Conservation (phyloP, 2,329 filamentous ascomycete species). For the Scedosporium dehoogii region DNA sequence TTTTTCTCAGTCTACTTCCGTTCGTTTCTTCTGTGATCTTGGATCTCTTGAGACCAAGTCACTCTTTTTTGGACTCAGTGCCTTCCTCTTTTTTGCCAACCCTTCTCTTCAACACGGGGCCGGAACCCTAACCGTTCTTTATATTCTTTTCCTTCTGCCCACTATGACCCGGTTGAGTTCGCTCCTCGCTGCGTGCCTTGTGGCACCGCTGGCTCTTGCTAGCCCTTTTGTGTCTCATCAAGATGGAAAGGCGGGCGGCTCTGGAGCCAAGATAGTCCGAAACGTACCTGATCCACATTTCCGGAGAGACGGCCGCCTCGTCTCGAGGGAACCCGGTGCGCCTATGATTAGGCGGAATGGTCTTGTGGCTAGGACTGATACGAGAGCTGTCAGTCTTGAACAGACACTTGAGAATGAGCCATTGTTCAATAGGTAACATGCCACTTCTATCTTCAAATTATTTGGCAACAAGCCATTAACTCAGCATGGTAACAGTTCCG, state of each 20-base stretch:
- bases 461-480: background rate
- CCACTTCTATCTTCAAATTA: background rate
- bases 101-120: background rate
- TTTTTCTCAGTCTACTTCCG: background rate
- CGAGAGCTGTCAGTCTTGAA: conserved; percentile 1
- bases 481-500: background rate
- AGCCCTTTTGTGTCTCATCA: background rate
- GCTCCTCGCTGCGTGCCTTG: background rate
- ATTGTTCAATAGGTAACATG: conserved; percentile 7
- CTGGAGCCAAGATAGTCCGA: background rate
- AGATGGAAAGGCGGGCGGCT: background rate
- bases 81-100: background rate
- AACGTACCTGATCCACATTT: background rate
- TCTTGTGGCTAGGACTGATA: conserved; percentile 3
- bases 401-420: conserved; percentile 5
- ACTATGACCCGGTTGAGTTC: background rate
- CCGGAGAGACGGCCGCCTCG: background rate
- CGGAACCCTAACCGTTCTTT: background rate
- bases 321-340: conserved; percentile 1
- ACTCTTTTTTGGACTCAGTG: conserved; percentile 4
- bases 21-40: conserved; percentile 7
- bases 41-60: background rate
- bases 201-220: background rate
- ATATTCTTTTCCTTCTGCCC: conserved; percentile 3
- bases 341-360: conserved; percentile 7